Evolutionary conservation across 2,329 filamentous ascomycete species (phyloP).

Genomic region (Stenocarpella maydis): DNA sequence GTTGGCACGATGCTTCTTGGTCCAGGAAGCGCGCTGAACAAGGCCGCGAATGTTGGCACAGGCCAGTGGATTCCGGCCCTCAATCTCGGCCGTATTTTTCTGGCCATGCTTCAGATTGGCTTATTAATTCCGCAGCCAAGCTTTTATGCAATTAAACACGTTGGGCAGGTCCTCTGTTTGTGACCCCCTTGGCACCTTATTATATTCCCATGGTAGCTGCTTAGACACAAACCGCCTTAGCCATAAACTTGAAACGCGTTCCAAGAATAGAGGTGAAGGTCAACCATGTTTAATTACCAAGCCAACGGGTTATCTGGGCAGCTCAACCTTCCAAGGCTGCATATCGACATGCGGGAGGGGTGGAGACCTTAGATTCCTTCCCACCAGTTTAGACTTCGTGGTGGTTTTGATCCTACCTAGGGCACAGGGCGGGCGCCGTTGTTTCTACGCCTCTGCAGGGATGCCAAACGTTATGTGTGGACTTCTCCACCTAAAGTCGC

Average conservation of each 20-base stretch:
- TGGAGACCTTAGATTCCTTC: neutral
- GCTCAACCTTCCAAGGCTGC: neutral
- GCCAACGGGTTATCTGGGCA: conserved; percentile 11
- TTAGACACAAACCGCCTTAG: neutral
- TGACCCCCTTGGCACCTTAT: neutral
- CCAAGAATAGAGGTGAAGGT: conserved; percentile 15
- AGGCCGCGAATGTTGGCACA: neutral
- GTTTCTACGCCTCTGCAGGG: too few relatives aligned
- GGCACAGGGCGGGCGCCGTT: too few relatives aligned
- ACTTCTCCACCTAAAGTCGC: too few relatives aligned
- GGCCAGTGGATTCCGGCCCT: neutral
- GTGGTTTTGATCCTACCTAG: neutral
- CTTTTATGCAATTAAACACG: conserved; percentile 19
- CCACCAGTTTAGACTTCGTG: neutral
- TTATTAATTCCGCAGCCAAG: neutral
- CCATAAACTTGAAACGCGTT: conserved; percentile 10
- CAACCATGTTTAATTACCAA: conserved; percentile 13
- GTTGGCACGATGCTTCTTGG: neutral
- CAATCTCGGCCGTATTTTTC: conserved; percentile 1
- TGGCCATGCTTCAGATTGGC: neutral
- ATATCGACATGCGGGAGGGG: neutral
- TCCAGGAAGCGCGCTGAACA: neutral
- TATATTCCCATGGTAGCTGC: neutral
- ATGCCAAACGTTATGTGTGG: too few relatives aligned
- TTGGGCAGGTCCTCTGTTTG: neutral